phyloP scores from a whole-genome alignment of 257 asterid species.

The Cinchona pubescens region DNA sequence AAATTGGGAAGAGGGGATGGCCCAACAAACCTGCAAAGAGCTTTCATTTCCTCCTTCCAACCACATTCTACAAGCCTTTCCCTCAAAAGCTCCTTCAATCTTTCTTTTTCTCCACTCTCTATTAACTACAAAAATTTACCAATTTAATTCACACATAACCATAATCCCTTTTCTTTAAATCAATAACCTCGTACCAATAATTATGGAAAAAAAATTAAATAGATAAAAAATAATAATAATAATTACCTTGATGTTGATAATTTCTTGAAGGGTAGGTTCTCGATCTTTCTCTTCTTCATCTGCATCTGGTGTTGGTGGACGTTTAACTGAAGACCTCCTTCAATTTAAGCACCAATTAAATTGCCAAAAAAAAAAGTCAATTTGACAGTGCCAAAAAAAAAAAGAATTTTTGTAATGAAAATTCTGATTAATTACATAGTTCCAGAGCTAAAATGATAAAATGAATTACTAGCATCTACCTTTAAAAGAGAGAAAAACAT shows the following conservation, averaged over 20 bases:
- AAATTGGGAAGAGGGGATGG: background rate
- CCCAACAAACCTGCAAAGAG: conserved; percentile 52
- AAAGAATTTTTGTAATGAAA: too few relatives aligned
- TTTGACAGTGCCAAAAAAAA: background rate
- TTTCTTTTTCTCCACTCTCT: conserved; percentile 59
- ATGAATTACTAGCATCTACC: too few relatives aligned
- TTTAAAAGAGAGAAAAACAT: too few relatives aligned
- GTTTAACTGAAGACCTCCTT: conserved; percentile 65
- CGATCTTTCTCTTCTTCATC: conserved; percentile 46
- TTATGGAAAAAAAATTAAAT: background rate
- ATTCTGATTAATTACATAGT: too few relatives aligned
- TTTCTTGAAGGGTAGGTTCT: conserved; percentile 47
- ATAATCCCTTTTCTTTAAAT: too few relatives aligned
- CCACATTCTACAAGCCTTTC: conserved; percentile 70
- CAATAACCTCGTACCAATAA: background rate
- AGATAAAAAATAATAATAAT: background rate
- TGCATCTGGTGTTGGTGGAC: conserved; percentile 64
- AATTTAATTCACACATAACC: too few relatives aligned
- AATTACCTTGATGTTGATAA: conserved; percentile 50
- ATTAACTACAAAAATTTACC: conserved; percentile 32
- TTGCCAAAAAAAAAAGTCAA: background rate
- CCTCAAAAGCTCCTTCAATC: conserved; percentile 58
- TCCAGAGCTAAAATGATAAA: too few relatives aligned
- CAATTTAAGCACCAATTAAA: background rate
- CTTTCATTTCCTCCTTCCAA: conserved; percentile 65